Base-by-base conservation (phyloP, 805 yeast species). In the Lipomyces orientalis region DNA sequence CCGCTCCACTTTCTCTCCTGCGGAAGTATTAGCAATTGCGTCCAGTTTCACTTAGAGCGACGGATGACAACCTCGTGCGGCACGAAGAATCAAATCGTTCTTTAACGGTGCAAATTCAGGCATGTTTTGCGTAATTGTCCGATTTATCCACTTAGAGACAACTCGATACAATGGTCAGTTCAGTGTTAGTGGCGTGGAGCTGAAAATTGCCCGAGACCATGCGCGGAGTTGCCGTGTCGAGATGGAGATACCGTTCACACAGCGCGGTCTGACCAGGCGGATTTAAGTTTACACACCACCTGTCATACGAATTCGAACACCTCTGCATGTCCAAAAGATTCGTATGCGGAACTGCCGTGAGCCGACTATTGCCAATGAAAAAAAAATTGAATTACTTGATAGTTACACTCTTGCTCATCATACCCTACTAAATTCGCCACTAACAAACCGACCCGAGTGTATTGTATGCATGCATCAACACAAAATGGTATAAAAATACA, bases 51-150 rank as follows among this genome's bases (percentile, higher is more conserved):
- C 52, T 33, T 54, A 22, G 10, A n/a, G 25, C 14, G 25, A 55
- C 43, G 7, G 10, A n/a, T n/a, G 12, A 71, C 31, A 64, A 67
- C 90, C 98, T 71, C 84, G 84, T 10, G 98, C 98, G 2, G 98
- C 97, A 74, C 99, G 84, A 71, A 95, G 82, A 49, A 95, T 90
- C 75, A 94, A 83, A 76, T 95, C 99, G 80, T 95, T 95, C 79
- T 93, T 86, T 77, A 93, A 82, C 16, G 88, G 86, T 19, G 97
- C 88, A 78, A 93, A 93, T 64, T 79, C 80, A 7, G 71, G 31
- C 78, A 74, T 76, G 7, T 43, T 43, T 43, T 43, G 19, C 22
- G 49, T n/a, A 43, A 19, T 16, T 5, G 16, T 16, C 22, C 22
- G 22, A 16, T 16, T 43, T 16, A n/a, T 16, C 16, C 49, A 19